A percentile compares a stretch with the other conserved stretches of the same genome.
Evolutionary conservation across 179 eudicot species (phyloP).

Genomic region (Beta corolliflora): DNA sequence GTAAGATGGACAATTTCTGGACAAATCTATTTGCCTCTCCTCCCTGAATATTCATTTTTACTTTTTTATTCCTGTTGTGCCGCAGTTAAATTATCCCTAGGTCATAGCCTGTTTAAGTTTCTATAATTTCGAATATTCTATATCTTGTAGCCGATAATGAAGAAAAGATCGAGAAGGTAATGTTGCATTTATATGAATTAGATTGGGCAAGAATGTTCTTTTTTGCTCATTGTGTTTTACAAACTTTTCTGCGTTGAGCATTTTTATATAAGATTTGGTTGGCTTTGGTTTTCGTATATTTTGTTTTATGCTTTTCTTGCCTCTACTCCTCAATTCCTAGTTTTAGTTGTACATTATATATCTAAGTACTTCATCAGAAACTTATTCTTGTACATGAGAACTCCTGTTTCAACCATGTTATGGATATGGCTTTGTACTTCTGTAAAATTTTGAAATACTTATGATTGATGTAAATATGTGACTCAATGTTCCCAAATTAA

Average conservation of each 20-base stretch:
- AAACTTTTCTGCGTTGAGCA: no score
- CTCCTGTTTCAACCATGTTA: no score
- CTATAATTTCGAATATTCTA: not conserved
- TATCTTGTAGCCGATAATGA: conserved; percentile 60
- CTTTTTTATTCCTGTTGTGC: not conserved
- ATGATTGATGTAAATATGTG: not conserved
- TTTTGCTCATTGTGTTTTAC: conserved; percentile 30
- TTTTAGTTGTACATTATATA: no score
- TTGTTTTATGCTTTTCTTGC: no score
- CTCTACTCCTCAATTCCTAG: no score
- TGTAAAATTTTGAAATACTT: not conserved
- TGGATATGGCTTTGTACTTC: no score
- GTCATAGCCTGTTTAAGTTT: not conserved
- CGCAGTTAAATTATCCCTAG: not conserved
- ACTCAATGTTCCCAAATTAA: not conserved
- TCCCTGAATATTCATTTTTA: not conserved
- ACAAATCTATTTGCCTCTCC: not conserved
- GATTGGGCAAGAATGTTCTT: conserved; percentile 82
- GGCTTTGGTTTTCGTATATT: no score
- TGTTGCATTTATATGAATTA: conserved; percentile 52
- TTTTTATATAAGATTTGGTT: no score
- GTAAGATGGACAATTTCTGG: not conserved
- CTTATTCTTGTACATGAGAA: no score
- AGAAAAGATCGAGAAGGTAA: conserved; percentile 52
- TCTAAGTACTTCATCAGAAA: no score